These are phyloP conservation scores for Aureoboletus auriporus DNA, from an alignment of 768 basidiomycete genomes.

Conservation along the genomic window DNA sequence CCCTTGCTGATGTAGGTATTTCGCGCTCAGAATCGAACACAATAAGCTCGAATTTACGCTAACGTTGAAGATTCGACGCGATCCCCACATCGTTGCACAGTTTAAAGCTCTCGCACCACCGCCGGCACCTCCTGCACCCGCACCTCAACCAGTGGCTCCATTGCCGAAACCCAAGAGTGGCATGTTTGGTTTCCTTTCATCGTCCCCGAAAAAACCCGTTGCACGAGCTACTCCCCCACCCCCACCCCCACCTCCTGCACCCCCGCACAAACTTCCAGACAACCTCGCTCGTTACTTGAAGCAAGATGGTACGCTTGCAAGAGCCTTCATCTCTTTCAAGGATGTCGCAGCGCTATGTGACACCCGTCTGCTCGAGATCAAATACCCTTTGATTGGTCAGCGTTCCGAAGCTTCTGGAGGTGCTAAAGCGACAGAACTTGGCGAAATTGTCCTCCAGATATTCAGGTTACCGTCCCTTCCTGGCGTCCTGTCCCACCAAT, in stretches of 20 bases:
- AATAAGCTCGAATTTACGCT: slow-evolving; percentile 95
- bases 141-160: slow-evolving; percentile 40
- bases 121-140: slow-evolving; percentile 43
- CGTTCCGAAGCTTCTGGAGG: slow-evolving; percentile 49
- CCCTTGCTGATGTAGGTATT: background rate
- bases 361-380: slow-evolving; percentile 78
- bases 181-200: slow-evolving; percentile 72
- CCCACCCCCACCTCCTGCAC: slow-evolving; percentile 30
- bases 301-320: slow-evolving; percentile 83
- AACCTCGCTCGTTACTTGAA: slow-evolving; percentile 81
- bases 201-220: slow-evolving; percentile 66
- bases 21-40: slow-evolving; percentile 69
- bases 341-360: slow-evolving; percentile 83
- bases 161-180: slow-evolving; percentile 55
- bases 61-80: slow-evolving; percentile 79
- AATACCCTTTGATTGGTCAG: slow-evolving; percentile 77
- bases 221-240: slow-evolving; percentile 33
- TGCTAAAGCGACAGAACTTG: slow-evolving; percentile 67
- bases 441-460: slow-evolving; percentile 85
- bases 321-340: slow-evolving; percentile 85
- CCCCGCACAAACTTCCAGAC: slow-evolving; percentile 51
- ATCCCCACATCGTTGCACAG: slow-evolving; percentile 79
- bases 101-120: slow-evolving; percentile 61
- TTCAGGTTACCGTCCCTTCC: slow-evolving; percentile 88
- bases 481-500: slow-evolving; percentile 69